Evolutionary conservation across 345 rosid genomes (phyloP).

Genomic region (Pistacia atlantica): DNA sequence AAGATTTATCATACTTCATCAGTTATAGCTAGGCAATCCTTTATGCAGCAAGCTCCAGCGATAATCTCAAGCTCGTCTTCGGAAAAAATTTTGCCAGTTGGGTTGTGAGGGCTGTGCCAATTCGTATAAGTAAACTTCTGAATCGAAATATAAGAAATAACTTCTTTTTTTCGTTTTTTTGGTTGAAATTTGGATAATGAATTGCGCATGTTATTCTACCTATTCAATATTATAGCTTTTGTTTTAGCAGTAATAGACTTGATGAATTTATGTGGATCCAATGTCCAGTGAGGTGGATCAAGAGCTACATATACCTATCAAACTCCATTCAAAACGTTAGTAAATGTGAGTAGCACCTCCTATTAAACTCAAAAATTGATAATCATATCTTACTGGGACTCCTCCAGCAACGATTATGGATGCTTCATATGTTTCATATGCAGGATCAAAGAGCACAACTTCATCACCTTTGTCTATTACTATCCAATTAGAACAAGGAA

Average conservation of each 20-base stretch:
- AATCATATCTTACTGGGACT: constrained; percentile 43
- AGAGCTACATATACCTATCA: constrained; percentile 59
- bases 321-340: neutral
- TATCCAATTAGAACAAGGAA: constrained; percentile 18
- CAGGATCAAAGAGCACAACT: constrained; percentile 62
- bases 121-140: constrained; percentile 23
- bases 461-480: constrained; percentile 62
- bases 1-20: constrained; percentile 49
- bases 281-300: constrained; percentile 56
- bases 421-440: constrained; percentile 54
- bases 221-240: constrained; percentile 58
- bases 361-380: neutral
- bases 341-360: neutral
- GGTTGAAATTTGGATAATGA: neutral
- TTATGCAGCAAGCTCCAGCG: constrained; percentile 51
- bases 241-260: constrained; percentile 46
- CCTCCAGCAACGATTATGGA: constrained; percentile 59
- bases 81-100: constrained; percentile 70
- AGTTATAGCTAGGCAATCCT: constrained; percentile 59
- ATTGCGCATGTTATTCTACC: constrained; percentile 32
- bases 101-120: constrained; percentile 64
- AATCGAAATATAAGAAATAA: neutral
- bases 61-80: constrained; percentile 52
- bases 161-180: neutral
- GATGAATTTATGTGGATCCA: constrained; percentile 46